Conservation (phyloP, 768 basidiomycete genomes). For the Leccinellum rugosiceps region DNA sequence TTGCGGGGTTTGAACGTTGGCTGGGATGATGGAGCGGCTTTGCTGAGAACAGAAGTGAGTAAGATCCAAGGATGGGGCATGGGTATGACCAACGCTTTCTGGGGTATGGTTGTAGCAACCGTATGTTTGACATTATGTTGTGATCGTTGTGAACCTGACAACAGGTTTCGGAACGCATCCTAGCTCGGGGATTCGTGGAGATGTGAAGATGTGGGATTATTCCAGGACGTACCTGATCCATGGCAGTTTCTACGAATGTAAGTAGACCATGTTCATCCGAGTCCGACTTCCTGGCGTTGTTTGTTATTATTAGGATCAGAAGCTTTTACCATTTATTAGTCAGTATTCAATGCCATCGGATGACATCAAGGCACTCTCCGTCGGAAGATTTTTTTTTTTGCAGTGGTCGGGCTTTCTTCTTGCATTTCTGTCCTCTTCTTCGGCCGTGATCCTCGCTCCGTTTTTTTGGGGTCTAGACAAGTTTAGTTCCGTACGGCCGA, state of each 20-base stretch:
- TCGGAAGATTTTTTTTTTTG: neutral
- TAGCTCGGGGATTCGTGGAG: constrained; percentile 21
- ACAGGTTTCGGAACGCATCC: constrained; percentile 60
- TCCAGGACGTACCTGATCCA: constrained; percentile 27
- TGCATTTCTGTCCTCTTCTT: constrained; percentile 1
- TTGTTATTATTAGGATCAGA: constrained; percentile 28
- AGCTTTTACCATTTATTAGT: constrained; percentile 17
- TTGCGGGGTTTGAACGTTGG: constrained; percentile 82
- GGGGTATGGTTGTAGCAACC: neutral
- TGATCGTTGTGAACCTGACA: constrained; percentile 34
- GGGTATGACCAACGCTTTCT: constrained; percentile 17
- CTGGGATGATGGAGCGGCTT: constrained; percentile 47
- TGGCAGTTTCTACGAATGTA: constrained; percentile 1
- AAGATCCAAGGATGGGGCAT: neutral
- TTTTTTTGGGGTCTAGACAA: constrained; percentile 3
- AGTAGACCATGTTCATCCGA: neutral
- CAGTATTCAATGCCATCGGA: neutral
- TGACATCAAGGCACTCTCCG: neutral
- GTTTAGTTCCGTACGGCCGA: neutral
- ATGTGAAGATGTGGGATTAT: neutral
- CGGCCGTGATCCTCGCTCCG: neutral
- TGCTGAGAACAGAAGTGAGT: constrained; percentile 31
- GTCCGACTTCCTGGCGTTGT: constrained; percentile 17
- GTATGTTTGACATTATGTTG: constrained; percentile 11
- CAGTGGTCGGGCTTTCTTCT: constrained; percentile 1